Base-by-base conservation (phyloP, 2,329 filamentous ascomycete genomes). In the Westerdykella aurantiaca region DNA sequence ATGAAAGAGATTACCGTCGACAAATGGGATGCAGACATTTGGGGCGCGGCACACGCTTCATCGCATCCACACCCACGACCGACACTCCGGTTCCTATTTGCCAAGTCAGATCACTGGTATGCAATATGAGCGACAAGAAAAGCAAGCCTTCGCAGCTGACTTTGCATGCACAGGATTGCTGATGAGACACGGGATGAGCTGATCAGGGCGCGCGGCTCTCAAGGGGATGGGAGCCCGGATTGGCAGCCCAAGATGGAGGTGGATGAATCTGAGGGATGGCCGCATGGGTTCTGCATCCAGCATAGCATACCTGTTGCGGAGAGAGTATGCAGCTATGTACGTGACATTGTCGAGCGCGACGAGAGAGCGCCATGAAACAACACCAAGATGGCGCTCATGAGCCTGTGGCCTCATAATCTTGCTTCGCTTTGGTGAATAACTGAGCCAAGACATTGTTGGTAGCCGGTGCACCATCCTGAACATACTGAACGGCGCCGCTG, bases 251-350 rank as follows among this genome's bases (percentile, higher is more conserved):
- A 59, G 14, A 80, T 82, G 75, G 61, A 76, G 43, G 68, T 82
- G 48, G 78, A 79, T 55, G 70, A 76, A 48, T 64, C 69, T 25
- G 67, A 75, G 38, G 75, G 73, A 0, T 68, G 80, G 50, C 74
- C 74, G 38, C 80, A 83, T 70, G 78, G 73, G 0, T 83, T 83
- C 63, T 81, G 77, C 56, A 68, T 81, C 46, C 68, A 71, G 39
- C 65, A 74, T 48, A 67, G 67, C 37, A 56, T 67, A 10, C 56
- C 71, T 18, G 76, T 81, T 58, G 77, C 77, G 2, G 66, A 69
- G 46, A 77, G 72, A 53, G 74, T 76, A 14, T 67, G 67, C 16
- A 61, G 52, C 18, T 80, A 76, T 63, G 63, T 79, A 34, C 55
- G 57, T 43, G 69, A 71, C 43, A 72, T 77, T 22, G 49, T 67